Conservation (phyloP, 1,284 basidiomycete species). For the Earliella scabrosa region DNA sequence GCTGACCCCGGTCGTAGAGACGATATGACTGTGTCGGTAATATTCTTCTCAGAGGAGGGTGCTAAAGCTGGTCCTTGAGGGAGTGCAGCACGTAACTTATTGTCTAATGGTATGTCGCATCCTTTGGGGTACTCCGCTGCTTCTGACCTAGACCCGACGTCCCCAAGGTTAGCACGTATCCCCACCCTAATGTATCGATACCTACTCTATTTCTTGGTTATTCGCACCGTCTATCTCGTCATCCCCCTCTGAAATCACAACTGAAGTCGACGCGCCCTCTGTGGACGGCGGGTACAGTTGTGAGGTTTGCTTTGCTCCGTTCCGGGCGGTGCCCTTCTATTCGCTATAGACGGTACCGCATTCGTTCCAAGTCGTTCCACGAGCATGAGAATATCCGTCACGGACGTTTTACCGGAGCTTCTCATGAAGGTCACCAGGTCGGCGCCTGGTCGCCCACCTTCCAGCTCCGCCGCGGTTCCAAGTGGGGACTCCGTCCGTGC, state of each 20-base stretch:
- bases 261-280: too few species aligned
- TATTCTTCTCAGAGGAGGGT: slow-evolving; percentile 29
- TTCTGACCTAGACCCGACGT: neutral
- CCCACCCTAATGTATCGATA: neutral
- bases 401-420: slow-evolving; percentile 11
- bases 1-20: slow-evolving; percentile 20
- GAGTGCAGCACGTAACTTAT: neutral
- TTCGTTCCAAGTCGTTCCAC: slow-evolving; percentile 1
- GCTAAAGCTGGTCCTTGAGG: neutral
- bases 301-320: too few species aligned
- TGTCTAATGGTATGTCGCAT: neutral
- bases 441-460: neutral
- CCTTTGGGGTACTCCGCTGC: neutral
- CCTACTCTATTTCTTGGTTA: neutral
- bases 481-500: neutral
- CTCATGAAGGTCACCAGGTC: slow-evolving; percentile 14
- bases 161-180: neutral
- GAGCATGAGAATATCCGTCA: slow-evolving; percentile 13
- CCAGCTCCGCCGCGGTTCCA: neutral
- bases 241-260: too few species aligned
- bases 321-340: too few species aligned
- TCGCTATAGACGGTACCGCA: neutral
- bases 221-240: too few species aligned
- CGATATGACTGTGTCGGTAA: slow-evolving; percentile 31
- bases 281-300: too few species aligned